phyloP scores from a whole-genome alignment of 257 asterid genomes.

The Marsdenia floribunda region DNA sequence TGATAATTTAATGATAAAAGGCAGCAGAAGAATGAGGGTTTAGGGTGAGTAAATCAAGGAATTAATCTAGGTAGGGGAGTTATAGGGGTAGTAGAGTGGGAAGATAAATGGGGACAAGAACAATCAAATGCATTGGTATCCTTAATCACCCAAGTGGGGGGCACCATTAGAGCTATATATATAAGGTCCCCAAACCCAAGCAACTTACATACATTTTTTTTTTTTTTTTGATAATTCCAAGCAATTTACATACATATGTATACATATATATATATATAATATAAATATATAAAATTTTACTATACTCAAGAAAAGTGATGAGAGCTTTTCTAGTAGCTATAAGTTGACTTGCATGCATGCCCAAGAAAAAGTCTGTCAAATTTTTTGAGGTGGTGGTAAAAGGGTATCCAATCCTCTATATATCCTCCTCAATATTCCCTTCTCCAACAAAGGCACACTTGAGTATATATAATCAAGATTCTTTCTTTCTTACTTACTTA shows the following conservation, averaged over 20 bases:
- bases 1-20: too few species aligned
- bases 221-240: too few species aligned
- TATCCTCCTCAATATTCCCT: background rate
- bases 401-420: conserved; percentile 79
- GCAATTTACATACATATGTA: background rate
- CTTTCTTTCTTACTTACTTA: conserved; percentile 25
- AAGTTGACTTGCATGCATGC: conserved; percentile 55
- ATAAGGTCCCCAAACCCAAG: background rate
- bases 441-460: conserved; percentile 31
- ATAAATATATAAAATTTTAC: background rate
- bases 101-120: conserved; percentile 20
- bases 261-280: too few species aligned
- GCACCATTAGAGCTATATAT: conserved; percentile 28
- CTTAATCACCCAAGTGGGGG: conserved; percentile 29
- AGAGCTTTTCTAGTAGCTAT: conserved; percentile 35
- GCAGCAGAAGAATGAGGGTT: background rate
- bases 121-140: conserved; percentile 14
- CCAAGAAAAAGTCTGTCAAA: conserved; percentile 65
- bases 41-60: conserved; percentile 21
- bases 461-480: conserved; percentile 19
- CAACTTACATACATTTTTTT: background rate
- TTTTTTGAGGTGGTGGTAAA: conserved; percentile 41
- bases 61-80: background rate
- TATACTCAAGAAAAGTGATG: conserved; percentile 18
- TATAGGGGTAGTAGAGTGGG: conserved; percentile 1